A percentile compares a stretch with the other conserved stretches of the same genome.
Evolutionary conservation across 2,329 filamentous ascomycete species (phyloP).

Genomic region (Thielaviopsis punctulata): DNA sequence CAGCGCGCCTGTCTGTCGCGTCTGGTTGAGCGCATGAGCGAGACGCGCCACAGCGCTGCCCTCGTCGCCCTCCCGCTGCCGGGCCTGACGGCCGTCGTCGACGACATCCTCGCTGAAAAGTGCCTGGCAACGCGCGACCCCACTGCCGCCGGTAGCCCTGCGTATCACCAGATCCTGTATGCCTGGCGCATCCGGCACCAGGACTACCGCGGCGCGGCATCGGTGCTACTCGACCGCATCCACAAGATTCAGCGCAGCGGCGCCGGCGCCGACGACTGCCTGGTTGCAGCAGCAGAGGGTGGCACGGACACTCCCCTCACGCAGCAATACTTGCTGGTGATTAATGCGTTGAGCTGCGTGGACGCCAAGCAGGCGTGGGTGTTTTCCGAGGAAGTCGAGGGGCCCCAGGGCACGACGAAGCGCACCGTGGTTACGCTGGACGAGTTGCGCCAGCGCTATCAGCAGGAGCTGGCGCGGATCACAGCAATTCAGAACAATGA

Average conservation of each 20-base stretch:
- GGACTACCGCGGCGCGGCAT: constrained; percentile 68
- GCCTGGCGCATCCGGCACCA: constrained; percentile 71
- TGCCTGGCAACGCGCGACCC: constrained; percentile 54
- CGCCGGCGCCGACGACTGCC: constrained; percentile 34
- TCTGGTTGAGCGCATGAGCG: constrained; percentile 53
- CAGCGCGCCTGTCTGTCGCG: constrained; percentile 54
- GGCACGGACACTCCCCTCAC: constrained; percentile 46
- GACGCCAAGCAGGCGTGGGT: constrained; percentile 68
- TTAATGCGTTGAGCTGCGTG: constrained; percentile 83
- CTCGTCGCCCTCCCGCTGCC: constrained; percentile 66
- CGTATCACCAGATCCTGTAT: constrained; percentile 81
- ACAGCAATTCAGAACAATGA: constrained; percentile 77
- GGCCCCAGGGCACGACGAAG: constrained; percentile 24
- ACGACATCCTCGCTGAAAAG: constrained; percentile 56
- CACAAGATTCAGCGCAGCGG: constrained; percentile 35
- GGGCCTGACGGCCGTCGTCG: constrained; percentile 59
- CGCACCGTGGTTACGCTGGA: constrained; percentile 70
- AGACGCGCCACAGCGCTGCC: constrained; percentile 44
- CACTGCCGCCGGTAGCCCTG: constrained; percentile 46
- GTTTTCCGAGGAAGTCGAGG: constrained; percentile 30
- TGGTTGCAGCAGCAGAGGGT: constrained; percentile 36
- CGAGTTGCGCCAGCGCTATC: constrained; percentile 76
- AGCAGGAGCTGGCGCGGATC: constrained; percentile 74
- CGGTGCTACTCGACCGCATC: constrained; percentile 44
- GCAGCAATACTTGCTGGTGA: constrained; percentile 71